These are phyloP conservation scores for Colletotrichum navitas DNA, from an alignment of 2,329 filamentous ascomycete species.

Conservation along the genomic window DNA sequence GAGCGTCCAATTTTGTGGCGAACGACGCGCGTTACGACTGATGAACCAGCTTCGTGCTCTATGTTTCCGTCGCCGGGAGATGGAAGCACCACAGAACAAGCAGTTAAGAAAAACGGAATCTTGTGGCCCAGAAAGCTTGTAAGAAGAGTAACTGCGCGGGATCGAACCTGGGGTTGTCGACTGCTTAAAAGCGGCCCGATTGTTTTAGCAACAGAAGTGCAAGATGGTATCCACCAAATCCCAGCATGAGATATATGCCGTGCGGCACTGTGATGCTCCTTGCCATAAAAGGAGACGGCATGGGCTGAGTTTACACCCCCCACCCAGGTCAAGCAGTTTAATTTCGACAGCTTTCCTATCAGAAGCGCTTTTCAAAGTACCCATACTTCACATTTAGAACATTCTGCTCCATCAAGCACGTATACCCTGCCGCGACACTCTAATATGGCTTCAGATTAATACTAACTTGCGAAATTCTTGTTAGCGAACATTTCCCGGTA, in stretches of 20 bases:
- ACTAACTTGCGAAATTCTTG: background rate
- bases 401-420: background rate
- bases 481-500: background rate
- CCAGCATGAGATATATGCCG: slow-evolving; percentile 6
- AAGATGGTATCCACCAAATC: slow-evolving; percentile 27
- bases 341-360: slow-evolving; percentile 11
- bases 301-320: slow-evolving; percentile 17
- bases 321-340: slow-evolving; percentile 8
- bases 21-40: background rate
- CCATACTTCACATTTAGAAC: background rate
- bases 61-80: background rate
- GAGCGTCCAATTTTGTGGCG: background rate
- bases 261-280: slow-evolving; percentile 26
- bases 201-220: slow-evolving; percentile 14
- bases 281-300: slow-evolving; percentile 14
- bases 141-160: background rate
- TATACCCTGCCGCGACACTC: background rate
- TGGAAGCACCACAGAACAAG: slow-evolving; percentile 11
- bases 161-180: background rate
- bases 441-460: background rate
- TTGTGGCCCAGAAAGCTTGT: slow-evolving; percentile 16
- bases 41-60: slow-evolving; percentile 36
- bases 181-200: slow-evolving; percentile 30
- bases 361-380: slow-evolving; percentile 7
- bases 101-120: background rate